Conservation (phyloP, 768 basidiomycete species). For the Tylopilus felleus region DNA sequence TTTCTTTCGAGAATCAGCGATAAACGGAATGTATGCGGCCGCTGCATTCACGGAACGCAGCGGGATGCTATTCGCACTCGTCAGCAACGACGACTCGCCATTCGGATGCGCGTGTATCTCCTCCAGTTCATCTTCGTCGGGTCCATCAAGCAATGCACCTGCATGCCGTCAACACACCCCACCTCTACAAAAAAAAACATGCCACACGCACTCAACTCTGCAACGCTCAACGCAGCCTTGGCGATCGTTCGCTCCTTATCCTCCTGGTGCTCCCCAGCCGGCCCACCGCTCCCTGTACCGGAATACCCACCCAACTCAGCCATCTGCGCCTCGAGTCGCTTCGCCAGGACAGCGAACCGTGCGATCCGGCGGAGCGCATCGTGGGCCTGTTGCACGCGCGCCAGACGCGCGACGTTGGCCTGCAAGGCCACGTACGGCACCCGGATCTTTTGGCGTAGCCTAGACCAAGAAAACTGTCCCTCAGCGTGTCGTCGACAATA, state of each 20-base stretch:
- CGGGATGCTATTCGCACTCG: constrained; percentile 39
- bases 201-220: constrained; percentile 73
- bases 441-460: constrained; percentile 83
- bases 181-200: background rate
- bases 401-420: constrained; percentile 65
- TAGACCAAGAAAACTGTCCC: no score
- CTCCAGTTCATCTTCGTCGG: constrained; percentile 17
- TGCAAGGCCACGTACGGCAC: constrained; percentile 77
- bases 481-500: no score
- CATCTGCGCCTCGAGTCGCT: constrained; percentile 86
- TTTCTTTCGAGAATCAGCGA: constrained; percentile 65
- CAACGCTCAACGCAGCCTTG: constrained; percentile 92
- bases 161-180: constrained; percentile 2
- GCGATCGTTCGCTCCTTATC: constrained; percentile 86
- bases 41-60: constrained; percentile 75
- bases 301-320: constrained; percentile 45
- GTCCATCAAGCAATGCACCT: constrained; percentile 54
- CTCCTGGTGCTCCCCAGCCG: constrained; percentile 49
- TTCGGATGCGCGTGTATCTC: background rate
- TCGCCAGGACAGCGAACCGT: constrained; percentile 79
- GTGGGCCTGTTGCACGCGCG: constrained; percentile 76
- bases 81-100: constrained; percentile 13
- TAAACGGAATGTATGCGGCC: constrained; percentile 61
- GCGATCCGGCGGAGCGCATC: constrained; percentile 82
- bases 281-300: background rate